Evolutionary conservation across 768 basidiomycete genomes (phyloP).

Genomic region (Dioszegia aurantiaca): DNA sequence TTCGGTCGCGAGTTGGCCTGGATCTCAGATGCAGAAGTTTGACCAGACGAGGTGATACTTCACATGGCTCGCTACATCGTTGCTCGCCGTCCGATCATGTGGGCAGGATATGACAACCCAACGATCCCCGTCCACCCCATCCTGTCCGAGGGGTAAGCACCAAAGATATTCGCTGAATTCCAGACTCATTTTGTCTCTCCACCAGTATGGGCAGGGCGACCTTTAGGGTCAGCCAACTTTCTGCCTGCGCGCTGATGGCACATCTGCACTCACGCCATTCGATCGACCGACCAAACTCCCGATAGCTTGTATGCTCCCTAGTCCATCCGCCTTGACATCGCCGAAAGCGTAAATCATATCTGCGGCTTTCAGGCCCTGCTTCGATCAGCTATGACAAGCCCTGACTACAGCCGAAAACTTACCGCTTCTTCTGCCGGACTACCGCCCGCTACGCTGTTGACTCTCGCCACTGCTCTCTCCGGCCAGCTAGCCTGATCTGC

Average conservation of each 20-base stretch:
- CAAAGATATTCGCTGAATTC: constrained; percentile 53
- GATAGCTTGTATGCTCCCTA: constrained; percentile 66
- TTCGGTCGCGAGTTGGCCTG: no score
- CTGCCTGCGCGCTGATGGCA: not conserved
- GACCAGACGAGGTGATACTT: no score
- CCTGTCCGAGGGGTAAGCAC: constrained; percentile 67
- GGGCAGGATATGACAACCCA: constrained; percentile 61
- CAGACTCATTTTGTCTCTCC: constrained; percentile 9
- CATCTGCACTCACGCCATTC: constrained; percentile 67
- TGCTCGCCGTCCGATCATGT: constrained; percentile 1
- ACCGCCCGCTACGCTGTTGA: constrained; percentile 72
- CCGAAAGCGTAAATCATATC: constrained; percentile 36
- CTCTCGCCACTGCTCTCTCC: constrained; percentile 63
- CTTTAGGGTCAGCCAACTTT: constrained; percentile 10
- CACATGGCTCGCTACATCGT: no score
- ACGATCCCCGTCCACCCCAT: constrained; percentile 82
- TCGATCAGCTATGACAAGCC: not conserved
- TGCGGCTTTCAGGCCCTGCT: constrained; percentile 23
- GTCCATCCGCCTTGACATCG: constrained; percentile 67
- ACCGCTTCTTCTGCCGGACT: constrained; percentile 85
- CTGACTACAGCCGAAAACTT: constrained; percentile 33
- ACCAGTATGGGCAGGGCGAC: constrained; percentile 23
- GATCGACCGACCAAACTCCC: constrained; percentile 69
- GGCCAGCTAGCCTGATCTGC: constrained; percentile 15
- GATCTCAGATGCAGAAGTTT: not conserved